Percentiles rank a stretch among this genome's conserved stretches.
These are phyloP conservation scores for Trichoderma virens DNA, from an alignment of 495 filamentous ascomycete species.

Conservation along the genomic window DNA sequence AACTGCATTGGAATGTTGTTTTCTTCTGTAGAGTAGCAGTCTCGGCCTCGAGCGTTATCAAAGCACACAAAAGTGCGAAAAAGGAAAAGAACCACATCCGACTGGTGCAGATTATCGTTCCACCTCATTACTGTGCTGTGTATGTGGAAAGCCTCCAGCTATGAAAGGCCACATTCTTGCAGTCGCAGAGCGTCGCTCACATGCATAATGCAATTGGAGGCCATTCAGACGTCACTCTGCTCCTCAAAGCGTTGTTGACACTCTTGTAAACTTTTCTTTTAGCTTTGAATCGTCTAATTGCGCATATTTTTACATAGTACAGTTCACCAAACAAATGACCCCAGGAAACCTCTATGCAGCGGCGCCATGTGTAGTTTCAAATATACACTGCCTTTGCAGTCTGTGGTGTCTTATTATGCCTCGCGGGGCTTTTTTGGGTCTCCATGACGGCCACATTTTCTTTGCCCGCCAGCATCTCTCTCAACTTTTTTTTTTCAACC, in stretches of 20 bases:
- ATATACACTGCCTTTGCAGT: conserved; percentile 8
- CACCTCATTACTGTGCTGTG: background rate
- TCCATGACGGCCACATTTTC: background rate
- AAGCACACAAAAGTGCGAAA: background rate
- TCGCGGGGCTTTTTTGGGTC: conserved; percentile 1
- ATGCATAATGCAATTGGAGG: background rate
- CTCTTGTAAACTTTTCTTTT: background rate
- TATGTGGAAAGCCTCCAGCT: too few species aligned
- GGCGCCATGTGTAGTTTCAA: conserved; percentile 9
- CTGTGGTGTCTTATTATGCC: background rate
- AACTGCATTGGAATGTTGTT: background rate
- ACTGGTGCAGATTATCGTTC: background rate
- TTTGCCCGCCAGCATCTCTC: background rate
- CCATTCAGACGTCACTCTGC: background rate
- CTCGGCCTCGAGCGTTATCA: background rate
- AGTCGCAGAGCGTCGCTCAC: background rate
- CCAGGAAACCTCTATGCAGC: conserved; percentile 11
- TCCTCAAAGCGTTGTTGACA: background rate
- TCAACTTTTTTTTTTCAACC: background rate
- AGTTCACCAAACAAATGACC: conserved; percentile 5
- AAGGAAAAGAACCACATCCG: background rate
- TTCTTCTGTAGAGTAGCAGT: background rate
- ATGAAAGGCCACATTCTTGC: background rate
- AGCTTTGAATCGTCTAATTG: conserved; percentile 8
- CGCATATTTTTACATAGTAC: conserved; percentile 11